Evolutionary conservation across 768 basidiomycete species (phyloP).

Genomic region (Mycena leptocephala): DNA sequence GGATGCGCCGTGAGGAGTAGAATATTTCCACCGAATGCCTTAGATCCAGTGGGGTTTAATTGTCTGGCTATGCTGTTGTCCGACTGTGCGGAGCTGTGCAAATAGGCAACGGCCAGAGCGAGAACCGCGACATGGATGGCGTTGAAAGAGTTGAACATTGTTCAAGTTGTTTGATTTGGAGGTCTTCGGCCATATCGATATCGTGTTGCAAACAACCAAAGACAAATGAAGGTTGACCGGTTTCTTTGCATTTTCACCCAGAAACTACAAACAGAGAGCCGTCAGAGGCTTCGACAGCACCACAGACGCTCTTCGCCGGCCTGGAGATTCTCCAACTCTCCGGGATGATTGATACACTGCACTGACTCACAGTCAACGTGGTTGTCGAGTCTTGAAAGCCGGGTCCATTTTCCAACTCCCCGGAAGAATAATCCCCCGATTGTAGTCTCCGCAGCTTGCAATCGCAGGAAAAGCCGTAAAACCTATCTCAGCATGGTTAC

Average conservation of each 20-base stretch:
- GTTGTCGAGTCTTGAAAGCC: too few relatives aligned
- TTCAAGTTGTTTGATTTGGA: neutral
- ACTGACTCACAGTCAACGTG: too few relatives aligned
- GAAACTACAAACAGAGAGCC: neutral
- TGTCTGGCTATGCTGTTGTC: conserved; percentile 39
- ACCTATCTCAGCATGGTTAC: too few relatives aligned
- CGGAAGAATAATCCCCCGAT: too few relatives aligned
- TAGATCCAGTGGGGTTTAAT: conserved; percentile 28
- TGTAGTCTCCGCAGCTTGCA: too few relatives aligned
- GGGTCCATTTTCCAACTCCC: too few relatives aligned
- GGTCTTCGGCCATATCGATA: too few relatives aligned
- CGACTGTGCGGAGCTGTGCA: conserved; percentile 50
- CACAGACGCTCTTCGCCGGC: neutral
- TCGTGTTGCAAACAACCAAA: too few relatives aligned
- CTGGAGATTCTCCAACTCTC: neutral
- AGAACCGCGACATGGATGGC: conserved; percentile 48
- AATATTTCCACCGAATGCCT: conserved; percentile 49
- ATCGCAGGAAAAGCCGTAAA: too few relatives aligned
- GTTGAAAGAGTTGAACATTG: conserved; percentile 29
- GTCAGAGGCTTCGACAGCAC: neutral
- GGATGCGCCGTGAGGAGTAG: conserved; percentile 93
- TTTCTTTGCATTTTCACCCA: too few relatives aligned
- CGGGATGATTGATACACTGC: neutral
- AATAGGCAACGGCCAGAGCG: conserved; percentile 49
- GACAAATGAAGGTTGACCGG: too few relatives aligned